Percentiles rank a stretch among this genome's conserved stretches.
phyloP scores from a whole-genome alignment of 352 stramenopile genomes.

The Phytophthora palmivora region DNA sequence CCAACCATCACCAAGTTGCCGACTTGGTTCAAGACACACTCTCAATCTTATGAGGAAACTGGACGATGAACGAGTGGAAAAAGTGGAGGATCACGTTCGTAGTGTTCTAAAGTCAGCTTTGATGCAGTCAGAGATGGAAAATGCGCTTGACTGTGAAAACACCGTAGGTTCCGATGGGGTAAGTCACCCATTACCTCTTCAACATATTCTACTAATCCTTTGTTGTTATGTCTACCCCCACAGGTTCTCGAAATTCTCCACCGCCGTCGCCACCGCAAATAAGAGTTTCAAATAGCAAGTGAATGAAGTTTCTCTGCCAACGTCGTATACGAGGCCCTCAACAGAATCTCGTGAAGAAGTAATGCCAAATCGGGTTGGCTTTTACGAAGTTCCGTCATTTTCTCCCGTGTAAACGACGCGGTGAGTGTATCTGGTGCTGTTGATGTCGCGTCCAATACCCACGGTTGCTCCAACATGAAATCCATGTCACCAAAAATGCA shows the following conservation, averaged over 20 bases:
- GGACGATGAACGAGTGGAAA: conserved; percentile 20
- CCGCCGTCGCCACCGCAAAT: conserved; percentile 43
- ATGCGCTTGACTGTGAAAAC: conserved; percentile 68
- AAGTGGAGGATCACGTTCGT: conserved; percentile 57
- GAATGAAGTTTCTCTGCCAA: conserved; percentile 47
- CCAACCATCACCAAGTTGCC: conserved; percentile 31
- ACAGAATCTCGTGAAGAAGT: conserved; percentile 59
- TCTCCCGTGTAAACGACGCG: conserved; percentile 44
- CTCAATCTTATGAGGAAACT: conserved; percentile 7
- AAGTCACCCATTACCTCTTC: conserved; percentile 17
- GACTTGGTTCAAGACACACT: conserved; percentile 10
- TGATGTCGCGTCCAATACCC: conserved; percentile 56
- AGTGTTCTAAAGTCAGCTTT: conserved; percentile 64
- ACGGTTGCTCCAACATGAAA: conserved; percentile 57
- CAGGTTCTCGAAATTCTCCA: conserved; percentile 74
- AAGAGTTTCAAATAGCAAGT: conserved; percentile 24
- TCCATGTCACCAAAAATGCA: conserved; percentile 78
- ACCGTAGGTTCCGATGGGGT: conserved; percentile 61
- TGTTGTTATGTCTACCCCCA: not conserved
- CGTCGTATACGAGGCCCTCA: conserved; percentile 68
- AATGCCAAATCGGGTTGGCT: conserved; percentile 49
- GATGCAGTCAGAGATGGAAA: conserved; percentile 45
- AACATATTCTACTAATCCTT: conserved; percentile 5
- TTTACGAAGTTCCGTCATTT: conserved; percentile 36
- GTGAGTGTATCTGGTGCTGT: conserved; percentile 48